These are phyloP conservation scores for Nowakowskiella sp. DNA, from an alignment of 192 early-diverging fungal species.

Conservation along the genomic window DNA sequence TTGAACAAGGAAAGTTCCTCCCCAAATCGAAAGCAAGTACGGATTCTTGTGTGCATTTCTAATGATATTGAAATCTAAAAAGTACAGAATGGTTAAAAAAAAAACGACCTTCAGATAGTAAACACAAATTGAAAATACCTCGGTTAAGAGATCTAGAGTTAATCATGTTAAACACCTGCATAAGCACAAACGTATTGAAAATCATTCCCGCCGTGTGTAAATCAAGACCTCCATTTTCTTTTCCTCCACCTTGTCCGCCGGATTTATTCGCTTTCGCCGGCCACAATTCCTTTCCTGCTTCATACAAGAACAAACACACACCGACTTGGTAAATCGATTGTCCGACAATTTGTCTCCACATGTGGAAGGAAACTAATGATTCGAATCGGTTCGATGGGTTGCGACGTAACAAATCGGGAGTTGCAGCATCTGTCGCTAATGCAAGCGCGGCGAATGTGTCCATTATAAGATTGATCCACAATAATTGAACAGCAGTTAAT, in stretches of 20 bases:
- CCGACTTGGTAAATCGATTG: constrained; percentile 86
- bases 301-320: constrained; percentile 52
- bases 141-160: constrained; percentile 80
- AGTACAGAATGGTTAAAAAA: background rate
- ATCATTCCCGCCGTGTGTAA: constrained; percentile 52
- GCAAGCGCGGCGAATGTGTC: constrained; percentile 97
- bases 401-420: constrained; percentile 70
- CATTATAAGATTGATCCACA: constrained; percentile 99
- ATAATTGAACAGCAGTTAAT: constrained; percentile 90
- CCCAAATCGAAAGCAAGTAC: constrained; percentile 74
- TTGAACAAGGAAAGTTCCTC: constrained; percentile 69
- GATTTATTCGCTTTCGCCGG: background rate
- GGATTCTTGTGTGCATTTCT: constrained; percentile 63
- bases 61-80: constrained; percentile 77
- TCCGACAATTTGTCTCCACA: constrained; percentile 88
- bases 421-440: constrained; percentile 88
- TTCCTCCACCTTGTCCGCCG: constrained; percentile 7
- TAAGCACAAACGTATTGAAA: constrained; percentile 91
- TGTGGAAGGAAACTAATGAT: constrained; percentile 73
- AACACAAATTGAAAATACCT: constrained; percentile 35
- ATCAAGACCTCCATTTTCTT: constrained; percentile 13
- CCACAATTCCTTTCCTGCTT: background rate
- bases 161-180: constrained; percentile 92
- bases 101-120: background rate
- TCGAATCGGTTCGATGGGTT: constrained; percentile 67